These are phyloP conservation scores for Chlorella variabilis DNA, from an alignment of 163 green algal genomes.

Conservation along the genomic window DNA sequence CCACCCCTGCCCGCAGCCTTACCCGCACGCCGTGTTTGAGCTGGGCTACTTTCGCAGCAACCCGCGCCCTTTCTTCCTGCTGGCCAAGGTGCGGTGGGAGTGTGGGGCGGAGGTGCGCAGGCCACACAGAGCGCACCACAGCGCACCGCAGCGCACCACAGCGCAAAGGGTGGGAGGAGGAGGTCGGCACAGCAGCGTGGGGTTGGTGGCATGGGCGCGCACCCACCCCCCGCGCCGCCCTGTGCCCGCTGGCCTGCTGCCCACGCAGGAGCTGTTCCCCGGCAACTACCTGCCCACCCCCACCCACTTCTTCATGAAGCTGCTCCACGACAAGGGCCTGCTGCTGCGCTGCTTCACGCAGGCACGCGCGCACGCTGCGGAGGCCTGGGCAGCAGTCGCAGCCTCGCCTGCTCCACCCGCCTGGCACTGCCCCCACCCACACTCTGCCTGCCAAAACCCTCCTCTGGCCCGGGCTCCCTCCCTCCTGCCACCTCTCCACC, in stretches of 20 bases:
- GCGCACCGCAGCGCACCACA: too few species aligned
- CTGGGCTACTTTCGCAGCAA: conserved; percentile 57
- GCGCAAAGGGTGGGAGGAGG: too few species aligned
- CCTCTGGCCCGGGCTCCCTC: too few species aligned
- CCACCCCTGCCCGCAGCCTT: background rate
- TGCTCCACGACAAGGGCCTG: conserved; percentile 85
- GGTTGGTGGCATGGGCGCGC: too few species aligned
- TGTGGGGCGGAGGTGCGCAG: background rate
- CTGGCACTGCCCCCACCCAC: background rate
- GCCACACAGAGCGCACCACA: too few species aligned
- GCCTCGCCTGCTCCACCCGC: too few species aligned
- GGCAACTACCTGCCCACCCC: conserved; percentile 77
- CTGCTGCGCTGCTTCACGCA: conserved; percentile 85
- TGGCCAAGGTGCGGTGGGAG: conserved; percentile 64
- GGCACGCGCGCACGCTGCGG: background rate
- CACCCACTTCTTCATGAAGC: conserved; percentile 82
- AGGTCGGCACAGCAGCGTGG: too few species aligned
- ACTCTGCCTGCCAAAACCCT: too few species aligned
- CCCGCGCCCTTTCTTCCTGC: conserved; percentile 64
- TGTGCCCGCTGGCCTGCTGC: too few species aligned
- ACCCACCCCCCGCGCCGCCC: too few species aligned
- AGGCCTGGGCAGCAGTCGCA: too few species aligned
- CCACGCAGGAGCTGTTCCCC: conserved; percentile 79
- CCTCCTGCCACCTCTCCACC: background rate
- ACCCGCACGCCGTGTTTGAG: conserved; percentile 47